Percentiles rank a stretch among this genome's conserved stretches.
phyloP scores from a whole-genome alignment of 371 early-diverging fungal genomes.

The Mucor sp. region DNA sequence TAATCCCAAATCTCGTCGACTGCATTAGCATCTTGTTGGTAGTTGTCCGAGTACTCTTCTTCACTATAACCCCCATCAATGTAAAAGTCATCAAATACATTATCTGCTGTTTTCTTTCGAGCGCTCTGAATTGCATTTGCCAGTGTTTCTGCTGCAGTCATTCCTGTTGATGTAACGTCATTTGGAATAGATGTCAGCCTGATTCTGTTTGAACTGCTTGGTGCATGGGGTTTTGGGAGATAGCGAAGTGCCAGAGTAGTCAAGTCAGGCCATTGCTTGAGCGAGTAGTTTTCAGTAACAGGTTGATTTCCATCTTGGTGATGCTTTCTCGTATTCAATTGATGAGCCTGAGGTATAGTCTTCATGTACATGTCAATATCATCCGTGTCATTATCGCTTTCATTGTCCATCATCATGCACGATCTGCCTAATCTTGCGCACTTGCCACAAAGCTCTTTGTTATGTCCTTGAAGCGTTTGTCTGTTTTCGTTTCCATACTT shows the following conservation, averaged over 20 bases:
- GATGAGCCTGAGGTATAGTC: neutral
- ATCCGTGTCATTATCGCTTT: neutral
- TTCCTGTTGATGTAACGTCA: neutral
- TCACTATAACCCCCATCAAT: neutral
- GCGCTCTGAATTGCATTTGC: neutral
- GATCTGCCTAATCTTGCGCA: constrained; percentile 6
- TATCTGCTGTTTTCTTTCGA: neutral
- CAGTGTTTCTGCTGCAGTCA: neutral
- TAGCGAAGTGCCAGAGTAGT: neutral
- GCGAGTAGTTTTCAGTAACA: neutral
- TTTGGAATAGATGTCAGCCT: neutral
- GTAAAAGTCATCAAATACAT: neutral
- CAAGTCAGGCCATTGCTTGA: neutral
- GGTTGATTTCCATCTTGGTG: neutral
- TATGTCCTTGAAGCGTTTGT: neutral
- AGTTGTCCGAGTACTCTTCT: too few species aligned
- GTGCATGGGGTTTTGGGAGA: neutral
- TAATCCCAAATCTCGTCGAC: neutral
- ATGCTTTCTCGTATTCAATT: neutral
- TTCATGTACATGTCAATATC: neutral
- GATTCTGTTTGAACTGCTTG: neutral
- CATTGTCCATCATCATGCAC: constrained; percentile 3
- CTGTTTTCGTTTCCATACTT: constrained; percentile 5
- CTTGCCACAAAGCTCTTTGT: constrained; percentile 8
- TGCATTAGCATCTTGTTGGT: neutral